Evolutionary conservation across 208 protist species (phyloP).

Genomic region (Angomonas deanei): DNA sequence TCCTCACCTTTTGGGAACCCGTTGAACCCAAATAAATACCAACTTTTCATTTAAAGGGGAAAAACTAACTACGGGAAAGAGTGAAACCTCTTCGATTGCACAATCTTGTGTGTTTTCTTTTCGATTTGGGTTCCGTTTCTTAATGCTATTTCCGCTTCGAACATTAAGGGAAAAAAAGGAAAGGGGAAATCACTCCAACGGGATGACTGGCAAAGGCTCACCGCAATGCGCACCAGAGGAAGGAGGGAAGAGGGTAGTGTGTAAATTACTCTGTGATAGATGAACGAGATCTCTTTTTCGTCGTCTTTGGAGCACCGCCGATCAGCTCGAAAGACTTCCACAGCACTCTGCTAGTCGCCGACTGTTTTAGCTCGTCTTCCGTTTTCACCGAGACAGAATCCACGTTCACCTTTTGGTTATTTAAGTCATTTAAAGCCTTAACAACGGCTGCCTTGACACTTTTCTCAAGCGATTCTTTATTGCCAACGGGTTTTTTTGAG

Average conservation of each 20-base stretch:
- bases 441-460: too few species aligned
- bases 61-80: background rate
- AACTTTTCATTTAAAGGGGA: conserved; percentile 43
- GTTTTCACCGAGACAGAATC: conserved; percentile 43
- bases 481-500: conserved; percentile 8
- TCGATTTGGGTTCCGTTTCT: background rate
- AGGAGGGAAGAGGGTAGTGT: too few species aligned
- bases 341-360: conserved; percentile 52
- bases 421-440: too few species aligned
- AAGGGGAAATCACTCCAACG: background rate
- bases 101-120: background rate
- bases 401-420: too few species aligned
- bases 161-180: background rate
- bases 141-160: background rate
- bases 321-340: conserved; percentile 49
- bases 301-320: background rate
- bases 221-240: too few species aligned
- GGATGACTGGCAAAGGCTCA: too few species aligned
- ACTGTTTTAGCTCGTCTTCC: conserved; percentile 27
- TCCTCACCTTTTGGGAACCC: conserved; percentile 72
- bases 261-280: too few species aligned
- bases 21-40: conserved; percentile 83
- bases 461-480: too few species aligned
- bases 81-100: too few species aligned
- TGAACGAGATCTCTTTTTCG: conserved; percentile 1